Percentiles rank a stretch among this genome's conserved stretches.
phyloP scores from a whole-genome alignment of 2,329 filamentous ascomycete genomes.

The Acrodontium crateriforme region DNA sequence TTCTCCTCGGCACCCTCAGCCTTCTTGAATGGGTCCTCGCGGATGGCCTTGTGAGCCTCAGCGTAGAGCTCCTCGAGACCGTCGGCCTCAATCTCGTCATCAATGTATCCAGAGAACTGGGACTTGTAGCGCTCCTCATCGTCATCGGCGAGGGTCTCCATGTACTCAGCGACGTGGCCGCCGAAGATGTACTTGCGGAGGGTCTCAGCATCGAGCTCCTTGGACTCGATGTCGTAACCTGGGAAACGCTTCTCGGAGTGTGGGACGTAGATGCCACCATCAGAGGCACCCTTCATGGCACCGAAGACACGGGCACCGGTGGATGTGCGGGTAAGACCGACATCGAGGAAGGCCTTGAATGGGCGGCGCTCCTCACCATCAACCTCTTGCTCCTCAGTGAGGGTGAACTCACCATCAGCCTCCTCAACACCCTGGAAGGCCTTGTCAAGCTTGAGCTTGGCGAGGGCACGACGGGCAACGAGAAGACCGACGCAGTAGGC shows the following conservation, averaged over 20 bases:
- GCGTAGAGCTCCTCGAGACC: constrained; percentile 92
- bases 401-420: constrained; percentile 84
- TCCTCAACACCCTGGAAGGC: constrained; percentile 93
- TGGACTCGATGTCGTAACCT: constrained; percentile 89
- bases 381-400: constrained; percentile 87
- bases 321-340: constrained; percentile 91
- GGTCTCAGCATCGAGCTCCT: constrained; percentile 94
- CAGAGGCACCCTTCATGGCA: constrained; percentile 98
- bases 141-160: constrained; percentile 98
- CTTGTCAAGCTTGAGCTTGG: constrained; percentile 93
- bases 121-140: constrained; percentile 99
- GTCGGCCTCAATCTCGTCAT: constrained; percentile 92
- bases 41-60: constrained; percentile 92
- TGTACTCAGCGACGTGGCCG: constrained; percentile 98
- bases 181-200: constrained; percentile 99
- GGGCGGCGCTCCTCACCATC: constrained; percentile 81
- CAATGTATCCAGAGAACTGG: constrained; percentile 96
- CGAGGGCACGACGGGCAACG: constrained; percentile 88
- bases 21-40: constrained; percentile 97
- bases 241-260: constrained; percentile 99
- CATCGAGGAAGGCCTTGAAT: constrained; percentile 98
- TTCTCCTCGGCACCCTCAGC: constrained; percentile 57
- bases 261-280: constrained; percentile 91
- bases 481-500: constrained; percentile 95
- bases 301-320: constrained; percentile 98